Percentiles rank a stretch among this genome's conserved stretches.
Evolutionary conservation across 768 basidiomycete genomes (phyloP).

Genomic region (Solioccasus polychromus): DNA sequence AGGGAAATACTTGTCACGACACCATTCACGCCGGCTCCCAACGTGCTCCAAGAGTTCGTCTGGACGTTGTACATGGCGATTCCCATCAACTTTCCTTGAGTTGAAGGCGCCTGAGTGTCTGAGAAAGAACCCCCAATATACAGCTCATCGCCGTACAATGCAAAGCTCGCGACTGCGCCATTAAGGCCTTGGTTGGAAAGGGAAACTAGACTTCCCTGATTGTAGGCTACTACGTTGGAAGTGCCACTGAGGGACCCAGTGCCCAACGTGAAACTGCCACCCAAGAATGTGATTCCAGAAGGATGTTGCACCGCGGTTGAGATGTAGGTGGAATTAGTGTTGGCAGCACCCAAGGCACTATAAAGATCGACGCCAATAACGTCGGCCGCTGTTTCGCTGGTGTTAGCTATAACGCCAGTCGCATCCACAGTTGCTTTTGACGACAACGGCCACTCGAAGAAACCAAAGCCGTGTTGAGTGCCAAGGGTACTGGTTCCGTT

Average conservation of each 20-base stretch:
- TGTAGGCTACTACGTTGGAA: conserved; percentile 73
- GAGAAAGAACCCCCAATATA: conserved; percentile 89
- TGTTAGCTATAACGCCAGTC: conserved; percentile 59
- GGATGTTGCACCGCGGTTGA: conserved; percentile 62
- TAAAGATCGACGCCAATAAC: conserved; percentile 58
- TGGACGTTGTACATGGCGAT: conserved; percentile 72
- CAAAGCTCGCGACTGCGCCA: conserved; percentile 69
- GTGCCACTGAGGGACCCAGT: conserved; percentile 53
- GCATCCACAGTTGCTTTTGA: conserved; percentile 49
- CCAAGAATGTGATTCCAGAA: conserved; percentile 67
- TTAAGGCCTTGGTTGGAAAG: conserved; percentile 73
- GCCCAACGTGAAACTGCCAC: conserved; percentile 68
- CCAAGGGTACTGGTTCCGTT: conserved; percentile 32
- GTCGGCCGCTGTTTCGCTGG: conserved; percentile 68
- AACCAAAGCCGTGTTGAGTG: conserved; percentile 64
- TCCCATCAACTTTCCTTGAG: conserved; percentile 49
- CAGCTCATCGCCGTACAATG: conserved; percentile 59
- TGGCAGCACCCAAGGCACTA: conserved; percentile 51
- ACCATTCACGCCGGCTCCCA: conserved; percentile 77
- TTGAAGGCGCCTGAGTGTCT: conserved; percentile 57
- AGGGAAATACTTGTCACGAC: conserved; percentile 60
- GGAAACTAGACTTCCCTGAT: conserved; percentile 50
- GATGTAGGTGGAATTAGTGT: conserved; percentile 38
- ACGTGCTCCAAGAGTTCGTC: conserved; percentile 60
- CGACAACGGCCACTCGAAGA: conserved; percentile 82